Percentiles rank a stretch among this genome's conserved stretches.
These are phyloP conservation scores for Asclepias syriaca DNA, from an alignment of 257 asterid species.

Conservation along the genomic window DNA sequence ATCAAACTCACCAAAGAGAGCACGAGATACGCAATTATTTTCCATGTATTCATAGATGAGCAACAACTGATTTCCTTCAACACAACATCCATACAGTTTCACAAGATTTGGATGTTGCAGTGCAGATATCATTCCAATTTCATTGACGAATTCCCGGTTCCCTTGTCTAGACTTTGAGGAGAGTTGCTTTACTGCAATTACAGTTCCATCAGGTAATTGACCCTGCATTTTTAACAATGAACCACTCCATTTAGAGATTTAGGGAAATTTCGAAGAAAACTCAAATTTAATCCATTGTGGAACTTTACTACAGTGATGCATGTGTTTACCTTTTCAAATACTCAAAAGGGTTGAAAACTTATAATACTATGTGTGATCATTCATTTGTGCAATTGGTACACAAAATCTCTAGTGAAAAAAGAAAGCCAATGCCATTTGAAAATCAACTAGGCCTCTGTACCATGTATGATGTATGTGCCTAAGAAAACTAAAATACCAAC, in stretches of 20 bases:
- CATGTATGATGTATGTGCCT: neutral
- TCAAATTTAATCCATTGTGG: neutral
- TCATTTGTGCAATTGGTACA: neutral
- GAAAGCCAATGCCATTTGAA: neutral
- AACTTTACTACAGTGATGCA: neutral
- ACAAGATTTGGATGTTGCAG: conserved; percentile 79
- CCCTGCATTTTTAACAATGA: conserved; percentile 39
- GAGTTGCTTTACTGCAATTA: conserved; percentile 89
- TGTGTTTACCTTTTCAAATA: neutral
- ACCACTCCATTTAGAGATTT: neutral
- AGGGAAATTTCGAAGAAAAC: neutral
- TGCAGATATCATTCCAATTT: conserved; percentile 88
- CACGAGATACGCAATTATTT: conserved; percentile 73
- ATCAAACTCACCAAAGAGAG: conserved; percentile 60
- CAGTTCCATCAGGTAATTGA: conserved; percentile 66
- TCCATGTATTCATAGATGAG: conserved; percentile 84
- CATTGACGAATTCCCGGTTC: conserved; percentile 76
- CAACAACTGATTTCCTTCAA: conserved; percentile 76
- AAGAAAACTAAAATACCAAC: conserved; percentile 24
- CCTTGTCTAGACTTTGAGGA: conserved; percentile 92
- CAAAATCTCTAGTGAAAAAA: neutral
- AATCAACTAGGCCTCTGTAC: neutral
- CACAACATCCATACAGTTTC: conserved; percentile 84
- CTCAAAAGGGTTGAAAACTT: neutral
- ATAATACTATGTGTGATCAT: neutral